A percentile compares a stretch with the other conserved stretches of the same genome.
Evolutionary conservation across 805 yeast species (phyloP).

Genomic region (Candida pseudoglaebosa): DNA sequence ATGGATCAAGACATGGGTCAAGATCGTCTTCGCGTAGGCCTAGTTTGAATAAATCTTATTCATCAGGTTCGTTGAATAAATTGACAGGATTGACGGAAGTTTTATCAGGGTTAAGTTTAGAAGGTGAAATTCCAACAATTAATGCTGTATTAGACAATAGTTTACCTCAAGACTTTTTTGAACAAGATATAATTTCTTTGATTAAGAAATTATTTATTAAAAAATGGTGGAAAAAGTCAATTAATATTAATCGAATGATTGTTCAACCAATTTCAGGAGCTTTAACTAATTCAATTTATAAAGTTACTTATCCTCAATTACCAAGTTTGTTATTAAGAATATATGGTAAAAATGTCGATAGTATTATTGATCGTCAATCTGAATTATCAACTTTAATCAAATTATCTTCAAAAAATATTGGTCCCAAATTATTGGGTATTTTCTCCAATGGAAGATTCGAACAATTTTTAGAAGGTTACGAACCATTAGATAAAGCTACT

Average conservation of each 20-base stretch:
- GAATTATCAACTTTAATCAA: slow-evolving; percentile 73
- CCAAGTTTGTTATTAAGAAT: slow-evolving; percentile 72
- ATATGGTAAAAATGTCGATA: slow-evolving; percentile 84
- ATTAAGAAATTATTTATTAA: slow-evolving; percentile 62
- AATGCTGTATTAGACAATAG: slow-evolving; percentile 66
- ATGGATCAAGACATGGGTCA: slow-evolving; percentile 19
- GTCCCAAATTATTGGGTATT: slow-evolving; percentile 85
- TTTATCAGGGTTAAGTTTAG: slow-evolving; percentile 8
- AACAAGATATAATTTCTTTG: slow-evolving; percentile 69
- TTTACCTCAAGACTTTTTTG: slow-evolving; percentile 79
- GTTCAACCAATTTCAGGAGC: slow-evolving; percentile 84
- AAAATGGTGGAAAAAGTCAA: slow-evolving; percentile 68
- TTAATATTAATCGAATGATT: slow-evolving; percentile 38
- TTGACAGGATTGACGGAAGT: slow-evolving; percentile 3
- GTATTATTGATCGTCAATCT: slow-evolving; percentile 78
- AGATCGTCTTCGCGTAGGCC: slow-evolving; percentile 4
- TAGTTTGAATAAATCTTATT: slow-evolving; percentile 28
- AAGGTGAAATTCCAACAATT: slow-evolving; percentile 44
- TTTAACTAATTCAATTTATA: slow-evolving; percentile 84
- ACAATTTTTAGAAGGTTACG: slow-evolving; percentile 82
- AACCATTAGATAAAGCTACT: slow-evolving; percentile 68
- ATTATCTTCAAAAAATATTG: slow-evolving; percentile 73
- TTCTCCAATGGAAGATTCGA: slow-evolving; percentile 92
- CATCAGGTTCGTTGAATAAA: slow-evolving; percentile 29
- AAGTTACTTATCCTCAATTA: slow-evolving; percentile 56